Base-by-base conservation (phyloP, 176 grass and related monocot genomes). In the Ampelocalamus luodianensis region DNA sequence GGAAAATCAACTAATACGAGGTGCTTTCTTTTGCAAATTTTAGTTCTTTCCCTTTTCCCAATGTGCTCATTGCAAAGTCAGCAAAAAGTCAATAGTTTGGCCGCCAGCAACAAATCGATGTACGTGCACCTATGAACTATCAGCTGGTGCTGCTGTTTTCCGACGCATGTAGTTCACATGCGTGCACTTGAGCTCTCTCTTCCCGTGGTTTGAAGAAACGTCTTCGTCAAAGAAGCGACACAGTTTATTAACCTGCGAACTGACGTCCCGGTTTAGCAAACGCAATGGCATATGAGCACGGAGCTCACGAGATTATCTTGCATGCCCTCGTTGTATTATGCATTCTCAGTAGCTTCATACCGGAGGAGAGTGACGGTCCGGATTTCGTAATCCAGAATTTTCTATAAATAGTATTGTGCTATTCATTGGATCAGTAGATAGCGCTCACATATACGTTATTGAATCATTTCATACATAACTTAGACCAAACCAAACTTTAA, bases 31-130 rank as follows among this genome's bases (percentile, higher is more conserved):
- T 8, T 72, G 23, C 43, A 49, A 29, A 48, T 20, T n/a, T n/a
- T 1, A 40, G 43, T 71, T 49, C 11, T 72, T 27, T 8, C 27
- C 10, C 54, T 22, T 56, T 24, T 12, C 26, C 24, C 5, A 23
- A 64, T 29, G 26, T 3, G 61, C 61, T 7, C 16, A 29, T 15
- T 15, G 36, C 15, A 39, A 45, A 58, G 51, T 40, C 50, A 76
- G 34, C 26, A 51, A 80, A 80, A 53, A 26, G 27, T 32, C 45
- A 51, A 48, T 49, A 26, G 78, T 68, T 68, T 39, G 78, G 78
- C 64, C 2, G 22, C 64, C 78, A 17, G 64, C 42, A 4, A 32
- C 17, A 49, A 64, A 49, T 64, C 3, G 26, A 43, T 43, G 38
- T 22, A 5, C 12, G 15, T 63, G 26, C 10, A 14, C 8, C 14